Evolutionary conservation across 768 basidiomycete species (phyloP).

Genomic region (Suillus tomentosus): DNA sequence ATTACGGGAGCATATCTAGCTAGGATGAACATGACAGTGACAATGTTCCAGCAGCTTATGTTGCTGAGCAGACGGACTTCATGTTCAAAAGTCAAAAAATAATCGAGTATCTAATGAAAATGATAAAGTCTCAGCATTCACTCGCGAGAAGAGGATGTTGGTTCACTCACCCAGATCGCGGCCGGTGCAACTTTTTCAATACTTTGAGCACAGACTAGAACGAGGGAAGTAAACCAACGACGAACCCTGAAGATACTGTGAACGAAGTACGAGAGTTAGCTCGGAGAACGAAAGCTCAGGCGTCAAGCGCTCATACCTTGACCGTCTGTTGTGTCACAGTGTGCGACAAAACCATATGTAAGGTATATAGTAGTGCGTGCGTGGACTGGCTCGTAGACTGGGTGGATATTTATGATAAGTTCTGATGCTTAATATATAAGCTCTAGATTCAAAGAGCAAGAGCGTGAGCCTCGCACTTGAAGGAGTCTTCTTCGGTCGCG

Average conservation of each 20-base stretch:
- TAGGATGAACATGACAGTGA: constrained; percentile 13
- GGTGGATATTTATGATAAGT: neutral
- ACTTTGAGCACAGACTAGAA: neutral
- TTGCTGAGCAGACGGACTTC: constrained; percentile 14
- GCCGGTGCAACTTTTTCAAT: constrained; percentile 12
- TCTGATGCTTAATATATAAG: neutral
- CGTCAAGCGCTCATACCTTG: constrained; percentile 8
- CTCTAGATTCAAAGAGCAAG: neutral
- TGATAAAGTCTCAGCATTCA: neutral
- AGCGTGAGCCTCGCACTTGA: neutral
- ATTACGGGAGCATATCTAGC: constrained; percentile 15
- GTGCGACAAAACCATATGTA: too few species aligned
- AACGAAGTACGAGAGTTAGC: neutral
- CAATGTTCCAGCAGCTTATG: constrained; percentile 6
- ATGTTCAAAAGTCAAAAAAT: constrained; percentile 14
- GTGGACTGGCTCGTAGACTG: neutral
- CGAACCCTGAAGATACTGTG: constrained; percentile 16
- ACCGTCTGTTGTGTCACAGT: constrained; percentile 7
- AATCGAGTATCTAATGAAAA: constrained; percentile 12
- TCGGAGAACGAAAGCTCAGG: neutral
- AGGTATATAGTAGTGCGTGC: neutral
- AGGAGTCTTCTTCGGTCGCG: neutral
- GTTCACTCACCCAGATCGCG: constrained; percentile 12
- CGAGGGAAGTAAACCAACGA: neutral
- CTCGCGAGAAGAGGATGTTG: neutral